phyloP scores from a whole-genome alignment of 1,284 basidiomycete genomes.

The Sanguinoderma infundibulare region DNA sequence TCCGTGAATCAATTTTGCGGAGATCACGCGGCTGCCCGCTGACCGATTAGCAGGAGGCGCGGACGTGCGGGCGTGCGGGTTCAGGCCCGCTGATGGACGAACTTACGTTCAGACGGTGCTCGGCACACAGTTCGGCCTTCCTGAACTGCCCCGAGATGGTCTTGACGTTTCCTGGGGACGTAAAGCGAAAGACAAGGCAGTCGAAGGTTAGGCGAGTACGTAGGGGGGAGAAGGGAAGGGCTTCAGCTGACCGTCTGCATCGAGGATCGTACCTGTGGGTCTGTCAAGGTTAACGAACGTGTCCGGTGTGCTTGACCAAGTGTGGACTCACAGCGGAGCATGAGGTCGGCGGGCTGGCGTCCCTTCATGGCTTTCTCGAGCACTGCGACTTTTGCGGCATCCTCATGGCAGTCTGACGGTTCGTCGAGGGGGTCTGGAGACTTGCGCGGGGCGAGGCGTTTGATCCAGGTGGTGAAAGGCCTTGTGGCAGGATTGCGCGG shows the following conservation, averaged over 20 bases:
- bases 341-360: slow-evolving; percentile 78
- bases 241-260: slow-evolving; percentile 64
- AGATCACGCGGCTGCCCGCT: slow-evolving; percentile 86
- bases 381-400: slow-evolving; percentile 70
- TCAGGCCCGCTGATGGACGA: slow-evolving; percentile 3
- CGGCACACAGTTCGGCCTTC: slow-evolving; percentile 85
- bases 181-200: slow-evolving; percentile 24
- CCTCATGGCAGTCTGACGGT: slow-evolving; percentile 61
- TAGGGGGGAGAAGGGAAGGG: neutral
- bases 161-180: slow-evolving; percentile 76
- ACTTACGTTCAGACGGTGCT: slow-evolving; percentile 86
- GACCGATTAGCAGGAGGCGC: slow-evolving; percentile 17
- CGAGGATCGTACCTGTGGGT: slow-evolving; percentile 80
- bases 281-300: slow-evolving; percentile 23
- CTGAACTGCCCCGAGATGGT: slow-evolving; percentile 91
- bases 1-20: slow-evolving; percentile 93
- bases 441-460: slow-evolving; percentile 11
- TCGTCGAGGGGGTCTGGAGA: slow-evolving; percentile 26
- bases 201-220: neutral
- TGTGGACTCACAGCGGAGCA: slow-evolving; percentile 74
- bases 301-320: neutral
- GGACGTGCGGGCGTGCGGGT: slow-evolving; percentile 4
- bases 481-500: neutral
- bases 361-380: slow-evolving; percentile 83
- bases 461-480: slow-evolving; percentile 23